Conservation (phyloP, 345 rosid species). For the Anastatica hierochuntica region DNA sequence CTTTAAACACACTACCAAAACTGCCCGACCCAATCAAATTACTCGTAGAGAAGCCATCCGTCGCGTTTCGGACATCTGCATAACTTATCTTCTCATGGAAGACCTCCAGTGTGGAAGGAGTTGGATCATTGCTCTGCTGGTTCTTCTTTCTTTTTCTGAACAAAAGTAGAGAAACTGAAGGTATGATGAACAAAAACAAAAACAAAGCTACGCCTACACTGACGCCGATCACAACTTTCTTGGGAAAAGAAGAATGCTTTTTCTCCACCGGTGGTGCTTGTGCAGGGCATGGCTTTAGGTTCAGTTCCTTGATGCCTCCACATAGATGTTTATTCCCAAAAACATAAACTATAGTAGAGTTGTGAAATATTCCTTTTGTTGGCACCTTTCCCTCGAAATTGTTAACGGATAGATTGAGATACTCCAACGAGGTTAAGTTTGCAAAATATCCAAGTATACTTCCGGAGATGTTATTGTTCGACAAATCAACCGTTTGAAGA, state of each 20-base stretch:
- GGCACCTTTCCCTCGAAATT: slow-evolving; percentile 20
- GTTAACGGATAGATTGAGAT: slow-evolving; percentile 23
- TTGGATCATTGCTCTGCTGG: background rate
- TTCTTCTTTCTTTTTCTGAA: slow-evolving; percentile 4
- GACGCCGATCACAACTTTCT: slow-evolving; percentile 1
- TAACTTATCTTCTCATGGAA: slow-evolving; percentile 20
- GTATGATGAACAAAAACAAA: background rate
- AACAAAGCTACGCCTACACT: background rate
- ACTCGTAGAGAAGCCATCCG: slow-evolving; percentile 17
- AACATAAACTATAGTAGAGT: slow-evolving; percentile 4
- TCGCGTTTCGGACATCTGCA: slow-evolving; percentile 18
- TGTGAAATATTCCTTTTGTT: slow-evolving; percentile 17
- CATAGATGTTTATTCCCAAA: slow-evolving; percentile 18
- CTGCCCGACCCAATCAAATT: slow-evolving; percentile 26
- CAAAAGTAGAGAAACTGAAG: background rate
- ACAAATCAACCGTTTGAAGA: slow-evolving; percentile 1
- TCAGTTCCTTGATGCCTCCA: slow-evolving; percentile 13
- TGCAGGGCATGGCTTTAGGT: slow-evolving; percentile 8
- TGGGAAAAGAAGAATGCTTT: background rate
- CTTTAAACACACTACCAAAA: slow-evolving; percentile 30
- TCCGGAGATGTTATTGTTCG: slow-evolving; percentile 11
- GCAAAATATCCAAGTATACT: slow-evolving; percentile 8
- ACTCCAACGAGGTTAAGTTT: background rate
- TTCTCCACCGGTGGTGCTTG: background rate
- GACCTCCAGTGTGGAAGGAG: background rate